A percentile compares a stretch with the other conserved stretches of the same genome.
phyloP scores from a whole-genome alignment of 2,329 filamentous ascomycete species.

The Colletotrichum coccodes region DNA sequence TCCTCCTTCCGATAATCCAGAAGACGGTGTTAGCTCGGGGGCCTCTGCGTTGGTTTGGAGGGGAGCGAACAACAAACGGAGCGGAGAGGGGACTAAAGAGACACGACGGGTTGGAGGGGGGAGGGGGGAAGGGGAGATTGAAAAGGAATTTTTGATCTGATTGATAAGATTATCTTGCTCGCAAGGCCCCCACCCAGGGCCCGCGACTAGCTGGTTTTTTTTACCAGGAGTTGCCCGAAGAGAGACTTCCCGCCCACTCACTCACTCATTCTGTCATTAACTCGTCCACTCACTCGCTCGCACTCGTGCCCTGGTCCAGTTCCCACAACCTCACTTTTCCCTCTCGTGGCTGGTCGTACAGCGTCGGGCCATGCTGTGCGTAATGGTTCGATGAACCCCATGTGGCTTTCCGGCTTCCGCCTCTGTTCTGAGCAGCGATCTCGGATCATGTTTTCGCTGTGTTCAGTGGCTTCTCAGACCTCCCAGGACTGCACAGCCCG shows the following conservation, averaged over 20 bases:
- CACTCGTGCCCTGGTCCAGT: background rate
- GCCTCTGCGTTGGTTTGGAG: background rate
- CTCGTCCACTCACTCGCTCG: background rate
- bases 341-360: background rate
- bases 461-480: no score
- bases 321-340: background rate
- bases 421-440: conserved; percentile 12
- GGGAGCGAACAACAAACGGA: conserved; percentile 30
- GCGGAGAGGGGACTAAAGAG: conserved; percentile 34
- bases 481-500: conserved; percentile 15
- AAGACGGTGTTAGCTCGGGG: background rate
- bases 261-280: background rate
- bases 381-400: conserved; percentile 25
- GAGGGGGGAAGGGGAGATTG: conserved; percentile 4
- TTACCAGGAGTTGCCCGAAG: background rate
- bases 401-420: background rate
- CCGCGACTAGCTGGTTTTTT: conserved; percentile 10
- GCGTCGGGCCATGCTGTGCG: conserved; percentile 4
- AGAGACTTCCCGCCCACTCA: background rate
- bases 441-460: conserved; percentile 23
- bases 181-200: conserved; percentile 23
- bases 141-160: conserved; percentile 47
- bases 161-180: conserved; percentile 55
- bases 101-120: conserved; percentile 17
- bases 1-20: background rate